Base-by-base conservation (phyloP, 495 filamentous ascomycete species). In the Penicillium robsamsonii region DNA sequence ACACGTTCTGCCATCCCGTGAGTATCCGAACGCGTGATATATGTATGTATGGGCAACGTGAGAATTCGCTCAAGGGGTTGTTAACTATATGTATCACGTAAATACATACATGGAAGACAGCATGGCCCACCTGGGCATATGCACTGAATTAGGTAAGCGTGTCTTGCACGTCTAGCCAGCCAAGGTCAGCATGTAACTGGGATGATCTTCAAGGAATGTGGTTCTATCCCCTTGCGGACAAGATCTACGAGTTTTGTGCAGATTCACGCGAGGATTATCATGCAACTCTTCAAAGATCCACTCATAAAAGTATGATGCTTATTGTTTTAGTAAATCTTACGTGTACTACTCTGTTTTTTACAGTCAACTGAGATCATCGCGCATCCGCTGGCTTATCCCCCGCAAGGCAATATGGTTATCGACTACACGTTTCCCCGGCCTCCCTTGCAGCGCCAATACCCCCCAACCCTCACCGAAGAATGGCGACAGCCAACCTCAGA, bases 371-470 rank as follows among this genome's bases (percentile, higher is more conserved):
- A 61, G 49, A 50, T 64, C 55, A 64, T 58, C 33, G 18, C n/a
- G 55, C 55, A 50, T 46, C 20, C 24, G n/a, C 18, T 51, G 31
- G 37, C 37, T 52, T 46, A 46, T 61, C 48, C 59, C 57, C 59
- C 62, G 59, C 62, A 67, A 62, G 65, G 65, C 52, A 49, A 43
- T 29, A 54, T 54, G 54, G 50, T 56, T 55, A 15, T 56, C 24
- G 41, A 44, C 48, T 48, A 43, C 65, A 65, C 59, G 62, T 65
- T 67, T 51, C 47, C 46, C 35, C 10, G 5, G 18, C 38, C 43
- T 83, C 83, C 29, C 74, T 85, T 50, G 69, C 83, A 53, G 84
- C 75, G 4, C 6, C 15, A 9, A 77, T 79, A 46, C 69, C 22
- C 59, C 58, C 50, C 52, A 18, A 60, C 50, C 55, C 42, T 55